Evolutionary conservation across 106 monocot species (phyloP).

Genomic region (Allium sativum): DNA sequence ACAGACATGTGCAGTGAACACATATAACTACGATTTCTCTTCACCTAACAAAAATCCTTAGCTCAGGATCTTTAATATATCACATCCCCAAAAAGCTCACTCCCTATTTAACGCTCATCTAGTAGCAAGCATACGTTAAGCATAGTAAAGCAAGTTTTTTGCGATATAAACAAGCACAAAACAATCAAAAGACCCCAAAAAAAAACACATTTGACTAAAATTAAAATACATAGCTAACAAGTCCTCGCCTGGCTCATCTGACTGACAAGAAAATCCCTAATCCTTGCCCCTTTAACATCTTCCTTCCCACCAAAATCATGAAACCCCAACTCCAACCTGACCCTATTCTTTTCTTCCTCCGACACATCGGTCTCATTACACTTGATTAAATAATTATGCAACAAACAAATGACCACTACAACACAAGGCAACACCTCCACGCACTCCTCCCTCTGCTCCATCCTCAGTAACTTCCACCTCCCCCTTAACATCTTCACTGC

Average conservation of each 20-base stretch:
- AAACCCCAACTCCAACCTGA: not conserved
- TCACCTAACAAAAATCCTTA: no score
- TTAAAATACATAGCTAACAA: no score
- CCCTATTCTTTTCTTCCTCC: constrained; percentile 3
- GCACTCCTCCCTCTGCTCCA: constrained; percentile 54
- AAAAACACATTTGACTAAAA: no score
- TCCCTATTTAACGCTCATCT: no score
- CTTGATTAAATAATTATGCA: constrained; percentile 76
- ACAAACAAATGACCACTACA: constrained; percentile 43
- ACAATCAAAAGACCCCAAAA: no score
- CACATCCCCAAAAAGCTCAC: no score
- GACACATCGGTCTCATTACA: constrained; percentile 42
- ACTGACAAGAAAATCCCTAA: constrained; percentile 37
- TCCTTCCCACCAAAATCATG: constrained; percentile 32
- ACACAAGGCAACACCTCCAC: constrained; percentile 63
- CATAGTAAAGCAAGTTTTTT: no score
- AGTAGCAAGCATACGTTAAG: no score
- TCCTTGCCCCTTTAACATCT: constrained; percentile 43
- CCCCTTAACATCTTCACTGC: constrained; percentile 28
- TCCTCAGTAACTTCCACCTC: constrained; percentile 55
- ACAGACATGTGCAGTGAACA: no score
- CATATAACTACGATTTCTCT: no score
- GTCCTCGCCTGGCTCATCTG: constrained; percentile 35
- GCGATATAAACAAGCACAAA: no score
- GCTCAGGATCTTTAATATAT: no score